Conservation (phyloP, 2,329 filamentous ascomycete genomes). For the Cordyceps javanica region DNA sequence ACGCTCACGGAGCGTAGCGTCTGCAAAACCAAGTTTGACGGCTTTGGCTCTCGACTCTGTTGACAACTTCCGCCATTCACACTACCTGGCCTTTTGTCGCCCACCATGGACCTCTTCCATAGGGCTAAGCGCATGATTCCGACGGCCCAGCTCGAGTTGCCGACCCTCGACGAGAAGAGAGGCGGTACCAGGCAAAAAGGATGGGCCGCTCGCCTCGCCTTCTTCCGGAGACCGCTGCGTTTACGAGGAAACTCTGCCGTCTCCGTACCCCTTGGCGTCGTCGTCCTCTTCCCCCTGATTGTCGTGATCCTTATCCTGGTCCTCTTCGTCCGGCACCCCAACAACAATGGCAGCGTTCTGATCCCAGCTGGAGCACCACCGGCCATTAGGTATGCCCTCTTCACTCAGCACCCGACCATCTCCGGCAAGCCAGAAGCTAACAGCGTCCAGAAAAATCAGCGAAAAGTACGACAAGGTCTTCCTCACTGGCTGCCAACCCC, state of each 20-base stretch:
- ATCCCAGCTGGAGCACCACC: slow-evolving; percentile 86
- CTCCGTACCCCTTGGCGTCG: slow-evolving; percentile 86
- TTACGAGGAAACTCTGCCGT: slow-evolving; percentile 87
- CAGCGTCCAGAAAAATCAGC: slow-evolving; percentile 71
- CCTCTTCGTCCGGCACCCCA: slow-evolving; percentile 82
- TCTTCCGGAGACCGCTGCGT: slow-evolving; percentile 80
- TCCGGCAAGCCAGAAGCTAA: not conserved
- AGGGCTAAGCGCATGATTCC: slow-evolving; percentile 48
- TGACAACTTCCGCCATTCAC: not conserved
- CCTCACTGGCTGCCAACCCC: slow-evolving; percentile 78
- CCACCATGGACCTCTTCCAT: slow-evolving; percentile 52
- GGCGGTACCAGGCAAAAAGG: slow-evolving; percentile 31
- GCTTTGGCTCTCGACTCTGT: not conserved
- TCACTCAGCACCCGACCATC: not conserved
- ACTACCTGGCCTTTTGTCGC: not conserved
- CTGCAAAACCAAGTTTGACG: not conserved
- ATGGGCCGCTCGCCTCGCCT: slow-evolving; percentile 55
- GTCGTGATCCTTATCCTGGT: slow-evolving; percentile 87
- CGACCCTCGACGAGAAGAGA: slow-evolving; percentile 46
- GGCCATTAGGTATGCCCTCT: slow-evolving; percentile 66
- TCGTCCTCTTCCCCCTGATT: slow-evolving; percentile 86
- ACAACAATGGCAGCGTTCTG: slow-evolving; percentile 72
- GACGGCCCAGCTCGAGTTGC: slow-evolving; percentile 36
- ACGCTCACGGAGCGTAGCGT: not conserved
- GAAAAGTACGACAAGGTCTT: slow-evolving; percentile 98